A percentile compares a stretch with the other conserved stretches of the same genome.
These are phyloP conservation scores for Syncephalastrum sp. DNA, from an alignment of 371 early-diverging fungal genomes.

Conservation along the genomic window DNA sequence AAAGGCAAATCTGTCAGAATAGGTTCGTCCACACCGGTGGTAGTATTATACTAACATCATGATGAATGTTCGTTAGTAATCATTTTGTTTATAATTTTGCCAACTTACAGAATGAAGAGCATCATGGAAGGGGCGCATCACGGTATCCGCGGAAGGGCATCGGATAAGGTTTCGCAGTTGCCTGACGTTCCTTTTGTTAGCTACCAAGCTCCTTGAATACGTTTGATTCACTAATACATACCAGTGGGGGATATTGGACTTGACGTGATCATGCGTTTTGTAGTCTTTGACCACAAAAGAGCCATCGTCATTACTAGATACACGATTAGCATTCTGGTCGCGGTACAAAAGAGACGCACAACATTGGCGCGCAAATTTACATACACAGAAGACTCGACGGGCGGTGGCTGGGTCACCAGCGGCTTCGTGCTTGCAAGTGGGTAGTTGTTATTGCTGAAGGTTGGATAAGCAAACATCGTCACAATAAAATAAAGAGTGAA, in stretches of 20 bases:
- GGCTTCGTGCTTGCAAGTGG: conserved; percentile 13
- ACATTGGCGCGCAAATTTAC: neutral
- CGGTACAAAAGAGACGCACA: neutral
- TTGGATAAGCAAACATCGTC: conserved; percentile 19
- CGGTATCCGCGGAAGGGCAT: conserved; percentile 4
- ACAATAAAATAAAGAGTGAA: conserved; percentile 1
- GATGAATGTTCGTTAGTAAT: too few species aligned
- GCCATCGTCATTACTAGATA: conserved; percentile 11
- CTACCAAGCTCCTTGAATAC: neutral
- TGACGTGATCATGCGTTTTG: conserved; percentile 11
- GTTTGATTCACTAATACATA: conserved; percentile 3
- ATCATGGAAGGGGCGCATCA: conserved; percentile 15
- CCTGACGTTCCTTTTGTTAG: conserved; percentile 5
- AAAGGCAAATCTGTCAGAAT: conserved; percentile 18
- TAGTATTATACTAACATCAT: conserved; percentile 16
- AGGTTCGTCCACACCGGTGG: conserved; percentile 9
- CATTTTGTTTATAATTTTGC: too few species aligned
- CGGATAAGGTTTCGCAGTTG: conserved; percentile 19
- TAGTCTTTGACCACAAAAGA: conserved; percentile 6
- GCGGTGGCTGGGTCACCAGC: conserved; percentile 1
- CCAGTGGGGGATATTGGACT: conserved; percentile 22
- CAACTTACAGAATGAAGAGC: conserved; percentile 13
- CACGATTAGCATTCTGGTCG: neutral
- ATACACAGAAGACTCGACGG: conserved; percentile 13
- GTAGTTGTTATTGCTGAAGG: conserved; percentile 11